A percentile compares a stretch with the other conserved stretches of the same genome.
Evolutionary conservation across 2,329 filamentous ascomycete genomes (phyloP).

Genomic region (Monilinia fructigena): DNA sequence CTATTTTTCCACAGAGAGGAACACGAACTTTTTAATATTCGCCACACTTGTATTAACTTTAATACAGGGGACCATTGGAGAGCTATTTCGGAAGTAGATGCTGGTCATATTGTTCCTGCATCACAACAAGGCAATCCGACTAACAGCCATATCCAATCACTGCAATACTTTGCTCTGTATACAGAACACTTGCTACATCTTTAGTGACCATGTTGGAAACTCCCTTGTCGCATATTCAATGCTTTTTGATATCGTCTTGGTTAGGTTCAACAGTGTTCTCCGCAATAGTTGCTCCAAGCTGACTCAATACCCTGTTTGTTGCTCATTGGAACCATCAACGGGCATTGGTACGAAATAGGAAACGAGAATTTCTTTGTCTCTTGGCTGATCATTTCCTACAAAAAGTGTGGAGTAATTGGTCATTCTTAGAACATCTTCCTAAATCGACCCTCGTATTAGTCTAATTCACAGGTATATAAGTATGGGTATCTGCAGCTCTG

Average conservation of each 20-base stretch:
- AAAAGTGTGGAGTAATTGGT: conserved; percentile 12
- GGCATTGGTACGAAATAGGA: conserved; percentile 6
- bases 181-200: neutral
- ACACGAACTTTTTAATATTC: conserved; percentile 1
- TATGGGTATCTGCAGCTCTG: conserved; percentile 4
- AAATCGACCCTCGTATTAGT: conserved; percentile 8
- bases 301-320: conserved; percentile 10
- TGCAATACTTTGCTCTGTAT: neutral
- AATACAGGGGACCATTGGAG: neutral
- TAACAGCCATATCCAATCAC: neutral
- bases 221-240: neutral
- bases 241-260: neutral
- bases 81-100: neutral
- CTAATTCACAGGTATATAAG: conserved; percentile 16
- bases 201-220: neutral
- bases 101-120: conserved; percentile 11
- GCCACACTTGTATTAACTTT: neutral
- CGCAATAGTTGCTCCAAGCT: neutral
- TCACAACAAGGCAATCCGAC: neutral
- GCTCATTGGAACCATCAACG: conserved; percentile 15
- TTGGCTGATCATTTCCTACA: conserved; percentile 9
- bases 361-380: neutral
- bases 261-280: conserved; percentile 9
- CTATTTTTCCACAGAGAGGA: neutral
- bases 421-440: conserved; percentile 3